Evolutionary conservation across 2,329 filamentous ascomycete genomes (phyloP).

Genomic region (Byssochlamys sp.): DNA sequence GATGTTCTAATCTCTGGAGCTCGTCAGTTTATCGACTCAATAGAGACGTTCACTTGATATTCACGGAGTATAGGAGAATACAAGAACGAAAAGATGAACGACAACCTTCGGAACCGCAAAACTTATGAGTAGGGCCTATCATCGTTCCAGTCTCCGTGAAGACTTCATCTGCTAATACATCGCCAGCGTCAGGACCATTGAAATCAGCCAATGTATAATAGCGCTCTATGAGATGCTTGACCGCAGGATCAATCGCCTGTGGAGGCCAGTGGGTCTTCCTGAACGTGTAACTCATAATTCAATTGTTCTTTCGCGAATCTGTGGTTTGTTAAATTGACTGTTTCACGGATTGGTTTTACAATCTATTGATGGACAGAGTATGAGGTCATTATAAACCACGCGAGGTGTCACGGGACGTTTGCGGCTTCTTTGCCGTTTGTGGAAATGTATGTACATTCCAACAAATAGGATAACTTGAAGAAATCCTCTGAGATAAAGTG

Average conservation of each 20-base stretch:
- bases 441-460: background rate
- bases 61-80: background rate
- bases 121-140: background rate
- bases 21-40: background rate
- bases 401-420: background rate
- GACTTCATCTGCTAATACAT: background rate
- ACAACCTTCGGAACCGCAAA: background rate
- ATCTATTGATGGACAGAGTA: background rate
- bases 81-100: background rate
- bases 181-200: background rate
- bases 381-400: background rate
- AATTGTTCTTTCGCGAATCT: background rate
- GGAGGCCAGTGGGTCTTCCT: background rate
- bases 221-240: background rate
- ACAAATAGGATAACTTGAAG: background rate
- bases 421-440: background rate
- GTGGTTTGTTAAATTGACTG: background rate
- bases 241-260: background rate
- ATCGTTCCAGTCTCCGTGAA: background rate
- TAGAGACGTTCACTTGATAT: background rate
- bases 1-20: background rate
- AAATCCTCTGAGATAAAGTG: no score
- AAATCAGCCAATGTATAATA: background rate
- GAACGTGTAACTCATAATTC: background rate
- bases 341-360: background rate